A percentile compares a stretch with the other conserved stretches of the same genome.
Conservation (phyloP, 1,284 basidiomycete species). For the Irpex rosettiformis region DNA sequence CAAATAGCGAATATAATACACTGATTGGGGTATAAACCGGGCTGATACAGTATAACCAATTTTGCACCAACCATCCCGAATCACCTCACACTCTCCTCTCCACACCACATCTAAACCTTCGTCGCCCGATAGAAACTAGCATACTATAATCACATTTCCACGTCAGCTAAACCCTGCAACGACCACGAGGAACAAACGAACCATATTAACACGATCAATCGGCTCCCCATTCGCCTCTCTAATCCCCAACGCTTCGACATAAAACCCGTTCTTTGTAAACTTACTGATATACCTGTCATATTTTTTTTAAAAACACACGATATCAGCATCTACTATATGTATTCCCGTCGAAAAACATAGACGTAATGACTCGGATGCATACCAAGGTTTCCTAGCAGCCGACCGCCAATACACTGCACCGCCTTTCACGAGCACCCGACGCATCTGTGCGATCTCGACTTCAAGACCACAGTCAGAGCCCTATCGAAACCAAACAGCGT, state of each 20-base stretch:
- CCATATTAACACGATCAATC: conserved; percentile 17
- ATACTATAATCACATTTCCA: conserved; percentile 7
- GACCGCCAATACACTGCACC: conserved; percentile 15
- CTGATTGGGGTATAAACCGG: too few species aligned
- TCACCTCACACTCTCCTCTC: too few species aligned
- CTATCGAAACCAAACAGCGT: conserved; percentile 1
- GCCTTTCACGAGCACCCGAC: conserved; percentile 9
- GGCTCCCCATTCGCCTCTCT: conserved; percentile 3
- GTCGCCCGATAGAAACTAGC: conserved; percentile 16
- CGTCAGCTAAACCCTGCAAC: too few species aligned
- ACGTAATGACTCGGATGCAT: neutral
- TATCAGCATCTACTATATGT: neutral
- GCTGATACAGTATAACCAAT: too few species aligned
- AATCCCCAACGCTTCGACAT: conserved; percentile 13
- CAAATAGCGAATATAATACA: too few species aligned
- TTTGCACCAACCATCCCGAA: too few species aligned
- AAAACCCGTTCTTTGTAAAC: conserved; percentile 9
- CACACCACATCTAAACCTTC: conserved; percentile 11
- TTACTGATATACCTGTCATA: conserved; percentile 12
- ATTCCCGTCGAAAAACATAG: neutral
- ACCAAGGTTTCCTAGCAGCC: conserved; percentile 14
- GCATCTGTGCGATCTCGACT: conserved; percentile 14
- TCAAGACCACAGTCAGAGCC: conserved; percentile 5
- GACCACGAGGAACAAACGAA: neutral
- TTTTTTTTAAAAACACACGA: too few species aligned